Base-by-base conservation (phyloP, 1,284 basidiomycete species). In the Papiliotrema nemorosa region DNA sequence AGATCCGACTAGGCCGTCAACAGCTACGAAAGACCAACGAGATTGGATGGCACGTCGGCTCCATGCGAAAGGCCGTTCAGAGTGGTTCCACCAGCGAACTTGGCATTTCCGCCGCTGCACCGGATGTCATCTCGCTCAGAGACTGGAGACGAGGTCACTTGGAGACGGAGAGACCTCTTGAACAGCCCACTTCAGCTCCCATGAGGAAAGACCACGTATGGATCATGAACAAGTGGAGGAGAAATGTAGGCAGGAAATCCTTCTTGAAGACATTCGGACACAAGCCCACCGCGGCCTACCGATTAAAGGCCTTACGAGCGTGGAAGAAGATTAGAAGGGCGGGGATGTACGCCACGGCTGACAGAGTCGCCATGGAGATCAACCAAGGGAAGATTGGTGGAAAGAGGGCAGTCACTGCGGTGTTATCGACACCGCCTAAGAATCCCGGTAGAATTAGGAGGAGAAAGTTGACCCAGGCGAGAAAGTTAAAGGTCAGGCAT, bases 191-290 rank as follows among this genome's bases (percentile, higher is more conserved):
- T 10, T 4, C 12, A 21, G 33, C 25, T 13, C 29, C 47, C 38
- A 25, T 37, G 35, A 9, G 14, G 14, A 6, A 9, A 7, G 35
- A 37, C 14, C 12, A 9, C 13, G 29, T 5, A 34, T 49, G 48
- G 48, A 7, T 49, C 7, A 9, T 36, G 20, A 12, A 49, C n/a
- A 26, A 27, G 26, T 49, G 48, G 48, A 34, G 48, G n/a, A 49
- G 41, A 20, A 3, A 12, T 22, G 6, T 22, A 20, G 48, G 48
- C 5, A 26, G 6, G 5, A 49, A 49, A 33, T 43, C 40, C 5
- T 18, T 49, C 31, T 10, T 22, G 14, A 43, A 44, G 24, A 38
- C 34, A 18, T 49, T 49, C 31, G 48, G 48, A 5, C 22, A 18
- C 38, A 26, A 27, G 20, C 29, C 41, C n/a, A 41, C 48, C 6